These are phyloP conservation scores for Psidium guajava DNA, from an alignment of 345 rosid species.

Conservation along the genomic window DNA sequence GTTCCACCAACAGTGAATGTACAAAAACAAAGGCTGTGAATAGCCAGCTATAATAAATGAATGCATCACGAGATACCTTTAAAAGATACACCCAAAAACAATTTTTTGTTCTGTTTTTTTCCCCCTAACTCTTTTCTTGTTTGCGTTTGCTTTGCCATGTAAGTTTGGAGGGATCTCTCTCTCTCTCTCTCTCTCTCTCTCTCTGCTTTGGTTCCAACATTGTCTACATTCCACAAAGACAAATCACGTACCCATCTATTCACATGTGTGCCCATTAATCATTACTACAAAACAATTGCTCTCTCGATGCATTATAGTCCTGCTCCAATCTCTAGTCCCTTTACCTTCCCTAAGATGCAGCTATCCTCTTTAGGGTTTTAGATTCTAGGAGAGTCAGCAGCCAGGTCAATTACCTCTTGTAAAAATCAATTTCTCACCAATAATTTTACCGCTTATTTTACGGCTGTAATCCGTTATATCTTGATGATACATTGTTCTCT, in stretches of 20 bases:
- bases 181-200: not conserved
- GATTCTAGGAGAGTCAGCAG: not conserved
- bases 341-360: not conserved
- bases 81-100: not conserved
- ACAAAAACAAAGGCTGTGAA: not conserved
- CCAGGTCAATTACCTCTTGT: not conserved
- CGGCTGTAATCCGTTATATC: not conserved
- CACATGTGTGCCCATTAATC: conserved; percentile 51
- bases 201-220: conserved; percentile 8
- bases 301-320: conserved; percentile 23
- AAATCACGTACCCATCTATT: conserved; percentile 48
- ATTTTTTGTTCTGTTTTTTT: not conserved
- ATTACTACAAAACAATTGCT: conserved; percentile 41
- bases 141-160: not conserved
- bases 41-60: not conserved
- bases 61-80: not conserved
- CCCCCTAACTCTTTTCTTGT: not conserved
- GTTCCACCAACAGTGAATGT: not conserved
- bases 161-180: not conserved
- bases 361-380: not conserved
- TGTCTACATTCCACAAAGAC: conserved; percentile 33
- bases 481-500: not conserved
- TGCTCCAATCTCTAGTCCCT: not conserved
- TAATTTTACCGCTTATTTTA: not conserved
- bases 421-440: not conserved